Evolutionary conservation across 2,329 filamentous ascomycete genomes (phyloP), one percentile per base, ranked within the genome.

Genomic region (Anisogramma anomala): DNA sequence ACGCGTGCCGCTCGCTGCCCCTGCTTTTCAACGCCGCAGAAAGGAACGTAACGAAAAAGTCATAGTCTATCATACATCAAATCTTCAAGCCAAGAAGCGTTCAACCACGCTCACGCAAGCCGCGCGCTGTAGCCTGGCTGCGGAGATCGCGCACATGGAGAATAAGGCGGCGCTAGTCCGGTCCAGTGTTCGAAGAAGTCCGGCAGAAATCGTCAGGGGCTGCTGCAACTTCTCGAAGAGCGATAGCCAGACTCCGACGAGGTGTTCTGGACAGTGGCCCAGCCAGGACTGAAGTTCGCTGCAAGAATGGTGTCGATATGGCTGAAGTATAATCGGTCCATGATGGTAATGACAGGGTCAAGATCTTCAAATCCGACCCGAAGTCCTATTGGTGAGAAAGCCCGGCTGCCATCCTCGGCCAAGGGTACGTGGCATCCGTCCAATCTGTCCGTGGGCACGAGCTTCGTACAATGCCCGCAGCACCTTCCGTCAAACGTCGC

Each of bases 391-490:
- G 39, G 35, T 45, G 41, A 25, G 31, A 28, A 36, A 33, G 36
- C 22, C 37, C 32, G 36, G 27, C 32, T 36, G 46, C 34, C 39
- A 39, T 38, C 42, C 38, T 43, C n/a, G 23, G 38, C 25, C 36
- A 14, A 33, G 42, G 36, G 35, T 45, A 38, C 39, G 39, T 45
- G 44, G 41, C 44, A 28, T 39, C 31, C 41, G 25, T 38, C 42
- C 45, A 27, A 25, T 41, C 42, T 42, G 39, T 39, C 18, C 33
- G 42, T 45, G 42, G 45, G 33, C 45, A 42, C 45, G 46, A 36
- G 45, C 42, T 42, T 48, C 46, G 46, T 48, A 46, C 42, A 46
- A 43, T 48, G 42, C 43, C 46, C 35, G 46, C 36, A 38, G 46
- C 42, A 39, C 46, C 46, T 39, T 39, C 43, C 43, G 46, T 38